phyloP scores from a whole-genome alignment of 441 rosid species.

The Syzygium syzygioides region DNA sequence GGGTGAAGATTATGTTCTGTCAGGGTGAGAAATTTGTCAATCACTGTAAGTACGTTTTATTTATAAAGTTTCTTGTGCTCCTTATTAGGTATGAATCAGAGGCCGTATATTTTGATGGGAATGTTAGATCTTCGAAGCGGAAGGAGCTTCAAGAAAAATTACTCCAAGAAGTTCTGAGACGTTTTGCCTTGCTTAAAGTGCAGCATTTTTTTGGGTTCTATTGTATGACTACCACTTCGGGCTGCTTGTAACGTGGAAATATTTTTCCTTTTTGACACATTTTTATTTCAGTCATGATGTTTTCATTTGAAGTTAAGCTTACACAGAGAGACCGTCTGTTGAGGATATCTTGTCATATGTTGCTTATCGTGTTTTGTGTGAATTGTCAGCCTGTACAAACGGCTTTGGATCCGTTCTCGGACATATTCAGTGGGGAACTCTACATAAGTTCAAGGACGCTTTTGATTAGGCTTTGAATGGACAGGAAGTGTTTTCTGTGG shows the following conservation, averaged over 20 bases:
- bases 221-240: neutral
- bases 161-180: constrained; percentile 29
- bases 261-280: neutral
- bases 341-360: neutral
- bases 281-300: neutral
- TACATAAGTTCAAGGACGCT: constrained; percentile 63
- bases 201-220: neutral
- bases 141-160: constrained; percentile 78
- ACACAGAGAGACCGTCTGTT: neutral
- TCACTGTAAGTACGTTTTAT: neutral
- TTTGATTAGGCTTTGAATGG: constrained; percentile 66
- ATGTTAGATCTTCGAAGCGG: constrained; percentile 76
- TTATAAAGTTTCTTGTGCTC: neutral
- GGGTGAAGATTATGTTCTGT: neutral
- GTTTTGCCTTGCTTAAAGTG: neutral
- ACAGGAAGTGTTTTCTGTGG: constrained; percentile 65
- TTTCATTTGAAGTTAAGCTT: neutral
- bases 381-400: constrained; percentile 73
- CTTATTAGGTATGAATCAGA: constrained; percentile 67
- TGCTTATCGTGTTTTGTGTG: constrained; percentile 11
- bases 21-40: neutral
- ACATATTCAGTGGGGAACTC: constrained; percentile 57
- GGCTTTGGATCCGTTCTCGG: constrained; percentile 66
- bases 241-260: neutral
- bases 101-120: constrained; percentile 71